These are phyloP conservation scores for Candida sanyaensis DNA, from an alignment of 1,139 yeast genomes.

Conservation along the genomic window DNA sequence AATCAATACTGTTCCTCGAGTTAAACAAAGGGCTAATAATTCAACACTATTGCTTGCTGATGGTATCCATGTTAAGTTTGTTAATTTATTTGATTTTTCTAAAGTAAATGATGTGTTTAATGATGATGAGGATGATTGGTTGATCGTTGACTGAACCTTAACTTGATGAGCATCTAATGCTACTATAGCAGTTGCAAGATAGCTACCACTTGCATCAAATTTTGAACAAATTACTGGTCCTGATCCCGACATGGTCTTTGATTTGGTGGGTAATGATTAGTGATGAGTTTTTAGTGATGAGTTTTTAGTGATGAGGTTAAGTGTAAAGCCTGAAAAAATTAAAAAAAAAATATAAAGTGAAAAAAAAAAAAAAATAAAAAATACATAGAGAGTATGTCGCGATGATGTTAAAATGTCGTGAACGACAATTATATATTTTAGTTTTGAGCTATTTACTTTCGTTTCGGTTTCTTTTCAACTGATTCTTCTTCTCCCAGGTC, in stretches of 20 bases:
- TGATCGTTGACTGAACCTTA: constrained; percentile 56
- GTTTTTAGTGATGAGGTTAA: constrained; percentile 2
- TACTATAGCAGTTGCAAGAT: constrained; percentile 66
- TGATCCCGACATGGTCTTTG: constrained; percentile 15
- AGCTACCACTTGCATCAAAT: constrained; percentile 59
- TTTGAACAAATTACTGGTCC: constrained; percentile 33
- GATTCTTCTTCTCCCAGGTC: neutral
- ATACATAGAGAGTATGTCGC: constrained; percentile 2
- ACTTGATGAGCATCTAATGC: constrained; percentile 77
- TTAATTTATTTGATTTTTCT: constrained; percentile 55
- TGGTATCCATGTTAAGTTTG: constrained; percentile 59
- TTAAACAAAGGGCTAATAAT: constrained; percentile 61
- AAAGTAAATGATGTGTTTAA: constrained; percentile 48
- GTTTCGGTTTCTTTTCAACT: constrained; percentile 1
- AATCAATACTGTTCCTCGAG: constrained; percentile 62
- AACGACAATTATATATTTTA: neutral
- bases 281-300: constrained; percentile 2
- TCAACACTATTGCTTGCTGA: constrained; percentile 22
- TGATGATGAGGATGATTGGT: constrained; percentile 30
- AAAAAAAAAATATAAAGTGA: constrained; percentile 6
- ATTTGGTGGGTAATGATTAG: neutral
- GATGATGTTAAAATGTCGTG: constrained; percentile 4
- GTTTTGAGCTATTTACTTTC: neutral
- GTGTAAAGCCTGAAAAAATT: constrained; percentile 5
- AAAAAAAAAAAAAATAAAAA: constrained; percentile 4